Conservation (phyloP, 257 asterid species). For the Cordia subcordata region DNA sequence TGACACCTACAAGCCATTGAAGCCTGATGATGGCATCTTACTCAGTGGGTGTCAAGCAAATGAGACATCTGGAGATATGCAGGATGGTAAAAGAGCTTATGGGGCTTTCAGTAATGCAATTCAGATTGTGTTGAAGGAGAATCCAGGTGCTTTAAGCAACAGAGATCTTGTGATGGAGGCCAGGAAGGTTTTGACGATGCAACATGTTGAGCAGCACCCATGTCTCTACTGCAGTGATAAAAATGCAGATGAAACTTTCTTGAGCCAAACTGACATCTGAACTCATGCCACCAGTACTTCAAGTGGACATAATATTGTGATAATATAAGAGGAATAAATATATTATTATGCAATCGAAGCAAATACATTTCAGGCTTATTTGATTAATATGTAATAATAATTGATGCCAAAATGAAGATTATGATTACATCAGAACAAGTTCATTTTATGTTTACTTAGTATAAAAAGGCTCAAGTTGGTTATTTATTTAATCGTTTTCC, state of each 20-base stretch:
- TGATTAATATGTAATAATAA: too few relatives aligned
- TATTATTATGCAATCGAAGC: too few relatives aligned
- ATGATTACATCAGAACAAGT: too few relatives aligned
- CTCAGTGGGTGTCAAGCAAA: conserved; percentile 77
- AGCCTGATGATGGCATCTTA: conserved; percentile 67
- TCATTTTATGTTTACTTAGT: too few relatives aligned
- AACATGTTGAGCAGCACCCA: conserved; percentile 66
- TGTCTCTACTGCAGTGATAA: conserved; percentile 65
- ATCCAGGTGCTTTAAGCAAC: conserved; percentile 42
- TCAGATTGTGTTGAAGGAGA: conserved; percentile 51
- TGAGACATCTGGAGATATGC: conserved; percentile 67
- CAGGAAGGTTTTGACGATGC: conserved; percentile 36
- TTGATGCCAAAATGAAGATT: too few relatives aligned
- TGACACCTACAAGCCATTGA: conserved; percentile 31
- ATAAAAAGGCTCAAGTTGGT: too few relatives aligned
- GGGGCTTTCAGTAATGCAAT: conserved; percentile 75
- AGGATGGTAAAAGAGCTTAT: conserved; percentile 36
- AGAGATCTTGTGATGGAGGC: conserved; percentile 52
- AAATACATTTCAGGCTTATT: too few relatives aligned
- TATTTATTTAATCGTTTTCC: too few relatives aligned
- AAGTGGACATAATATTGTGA: background rate
- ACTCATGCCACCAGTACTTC: background rate
- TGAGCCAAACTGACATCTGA: conserved; percentile 16
- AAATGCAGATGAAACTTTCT: conserved; percentile 55
- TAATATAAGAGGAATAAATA: too few relatives aligned